phyloP scores from a whole-genome alignment of 495 filamentous ascomycete genomes.

The Saxophila tyrrhenica region DNA sequence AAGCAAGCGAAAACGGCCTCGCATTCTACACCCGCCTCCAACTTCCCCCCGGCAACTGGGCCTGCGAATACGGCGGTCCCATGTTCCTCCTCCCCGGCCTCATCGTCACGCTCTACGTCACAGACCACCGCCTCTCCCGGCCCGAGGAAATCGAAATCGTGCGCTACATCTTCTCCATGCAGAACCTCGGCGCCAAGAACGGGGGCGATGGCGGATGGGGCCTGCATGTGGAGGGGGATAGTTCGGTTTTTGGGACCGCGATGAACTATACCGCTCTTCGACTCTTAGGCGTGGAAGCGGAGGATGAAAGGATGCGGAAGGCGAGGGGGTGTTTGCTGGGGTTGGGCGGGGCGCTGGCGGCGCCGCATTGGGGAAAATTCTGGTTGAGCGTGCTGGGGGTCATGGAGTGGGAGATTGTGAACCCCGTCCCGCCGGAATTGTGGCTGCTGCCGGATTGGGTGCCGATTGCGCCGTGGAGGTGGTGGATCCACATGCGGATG shows the following conservation, averaged over 20 bases:
- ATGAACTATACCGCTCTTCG: constrained; percentile 85
- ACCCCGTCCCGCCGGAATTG: constrained; percentile 83
- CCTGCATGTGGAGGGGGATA: constrained; percentile 90
- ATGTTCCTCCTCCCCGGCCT: constrained; percentile 80
- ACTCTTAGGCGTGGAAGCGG: constrained; percentile 76
- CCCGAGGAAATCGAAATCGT: constrained; percentile 79
- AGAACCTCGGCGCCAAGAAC: constrained; percentile 58
- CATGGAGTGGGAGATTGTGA: constrained; percentile 82
- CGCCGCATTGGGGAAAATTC: constrained; percentile 92
- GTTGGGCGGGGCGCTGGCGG: constrained; percentile 73
- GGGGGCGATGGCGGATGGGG: constrained; percentile 93
- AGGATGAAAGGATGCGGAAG: constrained; percentile 77
- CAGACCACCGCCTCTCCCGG: constrained; percentile 75
- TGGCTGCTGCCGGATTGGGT: constrained; percentile 96
- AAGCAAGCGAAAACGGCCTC: constrained; percentile 70
- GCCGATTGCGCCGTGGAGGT: constrained; percentile 87
- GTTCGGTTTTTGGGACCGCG: constrained; percentile 75
- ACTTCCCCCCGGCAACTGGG: constrained; percentile 84
- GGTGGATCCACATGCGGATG: constrained; percentile 96
- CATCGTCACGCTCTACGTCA: constrained; percentile 82
- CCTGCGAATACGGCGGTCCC: constrained; percentile 86
- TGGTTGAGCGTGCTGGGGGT: constrained; percentile 78
- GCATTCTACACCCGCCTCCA: constrained; percentile 86
- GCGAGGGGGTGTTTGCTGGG: constrained; percentile 72
- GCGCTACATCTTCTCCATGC: constrained; percentile 81